Evolutionary conservation across 2,329 filamentous ascomycete genomes (phyloP).

Genomic region (Nothopassalora personata): DNA sequence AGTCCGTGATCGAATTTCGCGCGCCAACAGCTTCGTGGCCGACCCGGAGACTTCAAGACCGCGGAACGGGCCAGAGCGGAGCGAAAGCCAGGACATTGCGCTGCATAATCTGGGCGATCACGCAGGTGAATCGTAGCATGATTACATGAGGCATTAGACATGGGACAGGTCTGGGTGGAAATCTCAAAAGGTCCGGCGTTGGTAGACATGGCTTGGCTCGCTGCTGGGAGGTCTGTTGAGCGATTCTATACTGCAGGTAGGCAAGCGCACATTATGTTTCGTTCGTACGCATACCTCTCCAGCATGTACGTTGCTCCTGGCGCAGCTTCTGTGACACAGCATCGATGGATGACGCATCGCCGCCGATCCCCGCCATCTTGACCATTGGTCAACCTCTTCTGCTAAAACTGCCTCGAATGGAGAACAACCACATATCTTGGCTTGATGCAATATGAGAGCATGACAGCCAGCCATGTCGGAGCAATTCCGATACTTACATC

Average conservation of each 20-base stretch:
- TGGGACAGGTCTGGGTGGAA: not conserved
- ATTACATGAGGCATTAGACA: not conserved
- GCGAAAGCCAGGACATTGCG: conserved; percentile 52
- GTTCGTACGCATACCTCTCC: not conserved
- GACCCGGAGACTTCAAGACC: conserved; percentile 10
- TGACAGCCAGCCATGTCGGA: not conserved
- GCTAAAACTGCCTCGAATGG: not conserved
- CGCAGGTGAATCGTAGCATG: not conserved
- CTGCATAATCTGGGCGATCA: conserved; percentile 37
- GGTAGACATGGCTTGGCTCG: not conserved
- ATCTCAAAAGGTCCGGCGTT: not conserved
- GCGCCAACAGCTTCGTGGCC: conserved; percentile 33
- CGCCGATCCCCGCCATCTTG: not conserved
- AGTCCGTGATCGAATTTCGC: conserved; percentile 37
- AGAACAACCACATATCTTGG: not conserved
- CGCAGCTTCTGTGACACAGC: too few species aligned
- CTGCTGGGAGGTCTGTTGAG: not conserved
- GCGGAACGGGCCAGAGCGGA: conserved; percentile 8
- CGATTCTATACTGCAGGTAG: not conserved
- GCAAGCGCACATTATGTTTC: not conserved
- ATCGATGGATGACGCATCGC: not conserved
- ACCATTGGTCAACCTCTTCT: conserved; percentile 10
- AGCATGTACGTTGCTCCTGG: too few species aligned
- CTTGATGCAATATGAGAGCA: not conserved
- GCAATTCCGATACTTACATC: not conserved